phyloP scores from a whole-genome alignment of 73 alveolate species.

The Paraurostyla sp. region DNA sequence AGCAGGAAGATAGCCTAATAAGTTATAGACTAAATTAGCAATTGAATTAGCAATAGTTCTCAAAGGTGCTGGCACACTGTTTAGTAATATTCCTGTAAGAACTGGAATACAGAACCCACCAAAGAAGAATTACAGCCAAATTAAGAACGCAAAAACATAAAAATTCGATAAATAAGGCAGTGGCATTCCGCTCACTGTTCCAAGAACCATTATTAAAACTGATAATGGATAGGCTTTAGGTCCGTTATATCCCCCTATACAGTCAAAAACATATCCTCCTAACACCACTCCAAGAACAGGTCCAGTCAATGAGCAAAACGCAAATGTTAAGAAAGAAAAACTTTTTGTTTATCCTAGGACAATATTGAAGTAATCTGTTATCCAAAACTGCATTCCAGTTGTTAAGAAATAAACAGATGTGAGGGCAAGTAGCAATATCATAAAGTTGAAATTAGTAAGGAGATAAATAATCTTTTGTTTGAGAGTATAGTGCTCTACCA shows the following conservation, averaged over 20 bases:
- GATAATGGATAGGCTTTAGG: slow-evolving; percentile 80
- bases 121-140: slow-evolving; percentile 91
- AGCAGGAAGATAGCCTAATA: slow-evolving; percentile 96
- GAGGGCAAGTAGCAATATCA: slow-evolving; percentile 77
- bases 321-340: slow-evolving; percentile 77
- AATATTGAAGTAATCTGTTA: slow-evolving; percentile 88
- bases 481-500: slow-evolving; percentile 23
- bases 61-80: slow-evolving; percentile 80
- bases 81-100: slow-evolving; percentile 90
- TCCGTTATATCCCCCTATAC: slow-evolving; percentile 92
- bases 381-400: slow-evolving; percentile 98
- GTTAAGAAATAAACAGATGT: slow-evolving; percentile 89
- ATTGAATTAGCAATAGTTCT: slow-evolving; percentile 94
- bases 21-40: slow-evolving; percentile 87
- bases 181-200: slow-evolving; percentile 80
- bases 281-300: slow-evolving; percentile 94
- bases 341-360: slow-evolving; percentile 82
- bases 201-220: slow-evolving; percentile 76
- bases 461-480: not conserved
- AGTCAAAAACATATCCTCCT: slow-evolving; percentile 85
- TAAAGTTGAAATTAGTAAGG: slow-evolving; percentile 18
- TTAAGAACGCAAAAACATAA: slow-evolving; percentile 67
- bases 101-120: slow-evolving; percentile 97
- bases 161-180: slow-evolving; percentile 80
- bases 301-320: slow-evolving; percentile 87